Evolutionary conservation across 2,329 filamentous ascomycete species (phyloP).

Genomic region (Raffaelea deltoideospora): DNA sequence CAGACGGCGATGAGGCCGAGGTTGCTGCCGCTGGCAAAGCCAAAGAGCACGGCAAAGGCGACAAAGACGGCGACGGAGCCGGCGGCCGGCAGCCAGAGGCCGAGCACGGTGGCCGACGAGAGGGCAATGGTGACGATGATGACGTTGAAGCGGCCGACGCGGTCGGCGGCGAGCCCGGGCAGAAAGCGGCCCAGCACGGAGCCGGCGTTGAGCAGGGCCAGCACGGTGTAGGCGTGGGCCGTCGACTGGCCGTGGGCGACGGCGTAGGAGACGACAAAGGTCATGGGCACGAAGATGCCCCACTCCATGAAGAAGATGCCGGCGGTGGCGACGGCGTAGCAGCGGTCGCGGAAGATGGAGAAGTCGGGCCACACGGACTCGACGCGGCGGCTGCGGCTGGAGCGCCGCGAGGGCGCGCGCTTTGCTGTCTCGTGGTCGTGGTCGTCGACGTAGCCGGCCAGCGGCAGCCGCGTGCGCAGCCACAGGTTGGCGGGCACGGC

Average conservation of each 20-base stretch:
- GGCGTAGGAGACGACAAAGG: constrained; percentile 62
- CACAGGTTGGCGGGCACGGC: constrained; percentile 31
- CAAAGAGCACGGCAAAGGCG: constrained; percentile 57
- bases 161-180: constrained; percentile 62
- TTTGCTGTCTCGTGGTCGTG: constrained; percentile 16
- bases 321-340: constrained; percentile 43
- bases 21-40: constrained; percentile 66
- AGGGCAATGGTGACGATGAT: constrained; percentile 52
- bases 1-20: constrained; percentile 69
- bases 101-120: constrained; percentile 40
- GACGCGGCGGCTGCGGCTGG: background rate
- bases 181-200: constrained; percentile 63
- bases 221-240: constrained; percentile 53
- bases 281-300: constrained; percentile 58
- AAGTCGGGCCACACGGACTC: constrained; percentile 39
- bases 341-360: constrained; percentile 41
- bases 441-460: constrained; percentile 20
- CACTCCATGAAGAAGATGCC: constrained; percentile 58
- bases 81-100: constrained; percentile 54
- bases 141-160: constrained; percentile 65
- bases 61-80: constrained; percentile 42
- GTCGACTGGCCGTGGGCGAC: constrained; percentile 42
- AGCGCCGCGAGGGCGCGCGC: too few relatives aligned
- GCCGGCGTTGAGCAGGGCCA: constrained; percentile 70
- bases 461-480: constrained; percentile 33